Evolutionary conservation across 2,329 filamentous ascomycete species (phyloP), one percentile per base, ranked within the genome.

Genomic region (Sclerotiophoma versabilis): DNA sequence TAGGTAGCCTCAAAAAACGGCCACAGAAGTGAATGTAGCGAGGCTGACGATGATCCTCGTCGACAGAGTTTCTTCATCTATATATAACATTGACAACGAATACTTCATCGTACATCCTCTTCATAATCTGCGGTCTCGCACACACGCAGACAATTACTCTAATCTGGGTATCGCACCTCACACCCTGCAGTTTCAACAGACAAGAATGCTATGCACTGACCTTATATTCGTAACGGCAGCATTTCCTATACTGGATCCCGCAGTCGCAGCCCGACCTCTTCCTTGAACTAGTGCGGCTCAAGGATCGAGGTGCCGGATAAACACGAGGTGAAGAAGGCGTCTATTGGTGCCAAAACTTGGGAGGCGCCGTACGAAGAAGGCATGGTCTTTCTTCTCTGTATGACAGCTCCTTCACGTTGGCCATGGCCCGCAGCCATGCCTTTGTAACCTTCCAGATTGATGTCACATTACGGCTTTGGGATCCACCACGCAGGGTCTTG

Each of bases 81-180:
- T 12, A 17, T 49, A 54, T 49, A 45, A 38, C 15, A 6, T 17
- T 4, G 12, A 27, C 12, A 19, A 2, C 3, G 11, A 9, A 30
- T 30, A n/a, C 25, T 27, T 44, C 32, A 23, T 54, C 50, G 50
- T 54, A 54, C 50, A 54, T 48, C 50, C 44, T 46, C 19, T 26
- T 15, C 23, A 34, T 19, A 32, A 54, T 48, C 50, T 23, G 26
- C 30, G n/a, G n/a, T 14, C 3, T 34, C 22, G 19, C 37, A 37
- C 10, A 14, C n/a, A 17, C 10, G 15, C n/a, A n/a, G 8, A 20
- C 26, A 8, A 15, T 38, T 9, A 26, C 37, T 37, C 25, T 38
- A 8, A 36, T 25, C 9, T 46, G 41, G 5, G 14, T 46, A 15
- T 27, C 26, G 49, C 22, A 41, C 6, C 15, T 14, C 9, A 30